Percentiles rank a stretch among this genome's conserved stretches.
phyloP scores from a whole-genome alignment of 2,329 filamentous ascomycete genomes.

The Diplodia mutila region DNA sequence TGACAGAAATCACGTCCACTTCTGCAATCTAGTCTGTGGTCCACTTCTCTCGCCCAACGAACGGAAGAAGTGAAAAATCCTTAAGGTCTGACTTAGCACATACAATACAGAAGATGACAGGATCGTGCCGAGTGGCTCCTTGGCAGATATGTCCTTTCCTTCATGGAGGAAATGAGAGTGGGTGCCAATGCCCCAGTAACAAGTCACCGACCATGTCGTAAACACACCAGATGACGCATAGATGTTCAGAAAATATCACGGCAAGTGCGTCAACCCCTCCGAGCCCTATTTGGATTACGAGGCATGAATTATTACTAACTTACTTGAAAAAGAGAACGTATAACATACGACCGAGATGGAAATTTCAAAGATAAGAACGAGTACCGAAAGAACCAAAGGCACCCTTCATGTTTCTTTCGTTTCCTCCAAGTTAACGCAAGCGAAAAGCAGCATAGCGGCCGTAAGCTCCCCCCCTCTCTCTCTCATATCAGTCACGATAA shows the following conservation, averaged over 20 bases:
- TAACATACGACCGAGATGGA: neutral
- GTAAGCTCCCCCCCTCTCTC: too few species aligned
- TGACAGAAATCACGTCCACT: neutral
- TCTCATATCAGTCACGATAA: neutral
- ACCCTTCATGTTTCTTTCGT: neutral
- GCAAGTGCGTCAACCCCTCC: too few species aligned
- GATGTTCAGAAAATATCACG: too few species aligned
- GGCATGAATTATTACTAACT: neutral
- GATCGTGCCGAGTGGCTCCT: too few species aligned
- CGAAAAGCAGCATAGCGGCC: neutral
- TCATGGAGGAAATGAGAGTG: too few species aligned
- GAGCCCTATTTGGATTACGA: neutral
- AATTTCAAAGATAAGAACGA: neutral
- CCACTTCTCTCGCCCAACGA: neutral
- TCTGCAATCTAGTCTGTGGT: neutral
- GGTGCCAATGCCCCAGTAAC: too few species aligned
- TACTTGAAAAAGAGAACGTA: neutral
- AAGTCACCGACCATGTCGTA: too few species aligned
- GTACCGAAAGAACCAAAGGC: neutral
- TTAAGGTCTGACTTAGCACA: neutral
- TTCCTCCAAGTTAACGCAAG: neutral
- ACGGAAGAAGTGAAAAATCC: neutral
- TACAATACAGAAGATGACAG: neutral
- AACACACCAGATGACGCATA: too few species aligned
- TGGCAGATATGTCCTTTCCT: too few species aligned